Percentiles rank a stretch among this genome's conserved stretches.
Conservation (phyloP, 2,329 filamentous ascomycete genomes). For the Beauveria pseudobassiana region DNA sequence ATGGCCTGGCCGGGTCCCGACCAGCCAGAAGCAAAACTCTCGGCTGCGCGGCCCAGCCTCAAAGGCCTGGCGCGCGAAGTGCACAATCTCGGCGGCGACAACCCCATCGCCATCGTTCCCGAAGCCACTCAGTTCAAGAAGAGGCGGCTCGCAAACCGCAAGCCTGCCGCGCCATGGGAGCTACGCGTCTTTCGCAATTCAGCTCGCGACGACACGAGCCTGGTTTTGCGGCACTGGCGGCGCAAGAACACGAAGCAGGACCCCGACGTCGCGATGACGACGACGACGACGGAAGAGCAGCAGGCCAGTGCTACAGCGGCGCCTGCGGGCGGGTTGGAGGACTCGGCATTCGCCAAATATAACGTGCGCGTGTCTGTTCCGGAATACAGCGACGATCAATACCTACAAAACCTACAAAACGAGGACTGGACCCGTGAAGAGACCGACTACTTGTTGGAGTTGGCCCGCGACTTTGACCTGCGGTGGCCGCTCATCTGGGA, state of each 20-base stretch:
- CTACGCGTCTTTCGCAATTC: slow-evolving; percentile 67
- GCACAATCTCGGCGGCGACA: slow-evolving; percentile 57
- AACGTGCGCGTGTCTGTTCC: slow-evolving; percentile 75
- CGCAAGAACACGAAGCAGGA: slow-evolving; percentile 47
- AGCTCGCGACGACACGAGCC: slow-evolving; percentile 58
- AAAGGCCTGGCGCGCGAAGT: slow-evolving; percentile 60
- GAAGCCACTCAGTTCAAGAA: slow-evolving; percentile 54
- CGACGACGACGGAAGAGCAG: slow-evolving; percentile 17
- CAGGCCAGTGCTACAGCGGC: slow-evolving; percentile 18
- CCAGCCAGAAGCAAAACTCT: slow-evolving; percentile 63
- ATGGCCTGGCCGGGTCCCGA: slow-evolving; percentile 40
- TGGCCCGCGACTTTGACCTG: slow-evolving; percentile 72
- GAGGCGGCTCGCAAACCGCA: slow-evolving; percentile 44
- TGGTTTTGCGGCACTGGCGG: slow-evolving; percentile 76
- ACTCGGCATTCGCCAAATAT: slow-evolving; percentile 73
- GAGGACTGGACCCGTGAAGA: slow-evolving; percentile 85
- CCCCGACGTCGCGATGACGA: slow-evolving; percentile 16
- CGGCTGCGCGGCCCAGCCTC: slow-evolving; percentile 50
- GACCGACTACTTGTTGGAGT: slow-evolving; percentile 79
- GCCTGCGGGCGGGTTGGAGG: slow-evolving; percentile 35
- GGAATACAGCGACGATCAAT: slow-evolving; percentile 80
- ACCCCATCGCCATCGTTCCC: slow-evolving; percentile 59
- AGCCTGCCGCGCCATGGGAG: slow-evolving; percentile 57
- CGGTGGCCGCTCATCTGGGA: slow-evolving; percentile 91
- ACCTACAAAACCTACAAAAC: slow-evolving; percentile 64